A percentile compares a stretch with the other conserved stretches of the same genome.
phyloP scores from a whole-genome alignment of 495 filamentous ascomycete species.

The Xylaria curta region DNA sequence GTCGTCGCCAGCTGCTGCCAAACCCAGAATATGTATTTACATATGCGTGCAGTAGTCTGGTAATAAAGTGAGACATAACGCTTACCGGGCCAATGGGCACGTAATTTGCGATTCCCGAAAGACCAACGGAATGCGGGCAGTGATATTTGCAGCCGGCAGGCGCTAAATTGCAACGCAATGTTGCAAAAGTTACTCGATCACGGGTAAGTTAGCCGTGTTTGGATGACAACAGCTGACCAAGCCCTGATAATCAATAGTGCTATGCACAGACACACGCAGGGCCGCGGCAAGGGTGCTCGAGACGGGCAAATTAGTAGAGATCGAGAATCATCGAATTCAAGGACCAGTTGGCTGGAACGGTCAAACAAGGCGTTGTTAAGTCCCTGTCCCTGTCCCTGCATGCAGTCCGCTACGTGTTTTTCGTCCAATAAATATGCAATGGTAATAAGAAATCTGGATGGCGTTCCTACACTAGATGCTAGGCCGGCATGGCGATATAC shows the following conservation, averaged over 20 bases:
- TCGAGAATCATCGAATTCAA: conserved; percentile 9
- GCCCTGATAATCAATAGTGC: conserved; percentile 22
- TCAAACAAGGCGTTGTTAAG: not conserved
- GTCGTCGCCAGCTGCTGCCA: conserved; percentile 1
- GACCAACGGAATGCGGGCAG: conserved; percentile 15
- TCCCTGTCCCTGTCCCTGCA: conserved; percentile 19
- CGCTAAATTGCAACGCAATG: conserved; percentile 24
- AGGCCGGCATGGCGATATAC: not conserved
- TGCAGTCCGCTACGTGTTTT: conserved; percentile 14
- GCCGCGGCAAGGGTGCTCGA: conserved; percentile 12
- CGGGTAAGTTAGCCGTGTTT: conserved; percentile 24
- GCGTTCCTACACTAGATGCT: conserved; percentile 11
- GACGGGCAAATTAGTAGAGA: conserved; percentile 23
- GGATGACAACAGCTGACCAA: conserved; percentile 26
- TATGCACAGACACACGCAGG: conserved; percentile 17
- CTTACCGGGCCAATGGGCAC: conserved; percentile 24
- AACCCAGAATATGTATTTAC: not conserved
- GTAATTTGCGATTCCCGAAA: conserved; percentile 7
- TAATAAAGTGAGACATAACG: conserved; percentile 12
- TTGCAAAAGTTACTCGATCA: conserved; percentile 23
- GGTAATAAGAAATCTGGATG: conserved; percentile 10
- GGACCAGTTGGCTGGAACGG: conserved; percentile 21
- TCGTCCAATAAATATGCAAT: conserved; percentile 22
- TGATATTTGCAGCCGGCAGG: conserved; percentile 22
- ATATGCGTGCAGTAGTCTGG: conserved; percentile 7